These are phyloP conservation scores for Pseudocercospora fuligena DNA, from an alignment of 2,329 filamentous ascomycete genomes.

Conservation along the genomic window DNA sequence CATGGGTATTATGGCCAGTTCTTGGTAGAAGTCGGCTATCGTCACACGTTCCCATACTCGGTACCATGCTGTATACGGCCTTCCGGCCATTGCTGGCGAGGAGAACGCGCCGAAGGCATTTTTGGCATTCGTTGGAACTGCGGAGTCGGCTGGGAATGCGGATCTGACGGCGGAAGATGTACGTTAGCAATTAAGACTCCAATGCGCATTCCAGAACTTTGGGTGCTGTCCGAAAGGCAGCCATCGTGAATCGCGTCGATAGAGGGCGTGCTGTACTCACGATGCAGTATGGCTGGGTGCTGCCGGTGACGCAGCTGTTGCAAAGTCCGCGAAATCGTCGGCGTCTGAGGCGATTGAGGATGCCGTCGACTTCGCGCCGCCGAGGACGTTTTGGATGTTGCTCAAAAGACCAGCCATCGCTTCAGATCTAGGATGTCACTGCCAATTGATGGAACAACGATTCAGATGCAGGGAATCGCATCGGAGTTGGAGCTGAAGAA, in stretches of 20 bases:
- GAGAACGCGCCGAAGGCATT: constrained; percentile 48
- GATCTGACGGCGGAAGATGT: constrained; percentile 35
- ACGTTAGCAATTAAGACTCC: neutral
- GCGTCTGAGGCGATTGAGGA: constrained; percentile 37
- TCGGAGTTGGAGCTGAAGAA: neutral
- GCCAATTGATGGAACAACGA: neutral
- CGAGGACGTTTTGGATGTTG: constrained; percentile 71
- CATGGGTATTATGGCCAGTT: constrained; percentile 79
- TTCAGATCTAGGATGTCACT: neutral
- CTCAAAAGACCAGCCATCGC: constrained; percentile 64
- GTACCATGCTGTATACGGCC: constrained; percentile 93
- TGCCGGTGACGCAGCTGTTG: constrained; percentile 72
- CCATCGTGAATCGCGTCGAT: no score
- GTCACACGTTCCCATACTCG: constrained; percentile 90
- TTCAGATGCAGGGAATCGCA: neutral
- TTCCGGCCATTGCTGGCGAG: constrained; percentile 48
- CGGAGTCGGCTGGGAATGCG: constrained; percentile 51
- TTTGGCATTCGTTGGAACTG: constrained; percentile 32
- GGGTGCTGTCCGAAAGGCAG: neutral
- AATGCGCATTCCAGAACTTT: neutral
- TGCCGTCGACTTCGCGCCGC: constrained; percentile 66
- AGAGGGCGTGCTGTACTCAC: neutral
- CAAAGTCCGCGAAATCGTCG: constrained; percentile 85
- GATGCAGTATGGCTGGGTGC: constrained; percentile 56
- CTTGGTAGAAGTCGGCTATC: constrained; percentile 81